These are phyloP conservation scores for Scytalidium lignicola DNA, from an alignment of 2,329 filamentous ascomycete species.

Conservation along the genomic window DNA sequence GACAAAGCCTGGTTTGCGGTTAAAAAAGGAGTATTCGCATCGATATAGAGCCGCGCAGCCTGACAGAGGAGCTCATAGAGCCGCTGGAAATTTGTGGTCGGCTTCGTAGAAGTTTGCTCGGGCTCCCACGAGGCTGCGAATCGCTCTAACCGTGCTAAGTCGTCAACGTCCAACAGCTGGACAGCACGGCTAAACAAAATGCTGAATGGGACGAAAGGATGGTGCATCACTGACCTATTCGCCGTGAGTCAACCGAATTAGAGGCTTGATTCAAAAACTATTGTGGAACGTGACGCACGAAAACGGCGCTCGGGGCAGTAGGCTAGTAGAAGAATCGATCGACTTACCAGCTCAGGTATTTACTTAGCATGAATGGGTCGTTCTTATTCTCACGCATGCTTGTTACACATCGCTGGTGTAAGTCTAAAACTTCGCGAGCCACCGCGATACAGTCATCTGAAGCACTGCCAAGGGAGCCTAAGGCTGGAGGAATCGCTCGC, in stretches of 20 bases:
- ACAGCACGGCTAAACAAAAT: slow-evolving; percentile 30
- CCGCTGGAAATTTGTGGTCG: slow-evolving; percentile 27
- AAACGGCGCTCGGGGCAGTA: neutral
- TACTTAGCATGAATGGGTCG: slow-evolving; percentile 26
- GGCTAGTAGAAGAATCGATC: neutral
- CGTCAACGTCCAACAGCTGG: slow-evolving; percentile 18
- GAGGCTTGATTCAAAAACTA: neutral
- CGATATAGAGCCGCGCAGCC: slow-evolving; percentile 26
- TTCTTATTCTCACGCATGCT: slow-evolving; percentile 18
- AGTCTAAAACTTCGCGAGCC: slow-evolving; percentile 29
- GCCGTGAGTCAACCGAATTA: too few relatives aligned
- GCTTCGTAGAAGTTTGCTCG: slow-evolving; percentile 6
- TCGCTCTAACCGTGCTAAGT: slow-evolving; percentile 22
- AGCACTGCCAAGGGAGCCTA: slow-evolving; percentile 6
- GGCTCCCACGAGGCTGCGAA: slow-evolving; percentile 29
- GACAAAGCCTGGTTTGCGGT: too few relatives aligned
- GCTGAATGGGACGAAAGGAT: slow-evolving; percentile 34
- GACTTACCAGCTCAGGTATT: slow-evolving; percentile 32
- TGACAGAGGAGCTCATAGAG: slow-evolving; percentile 31
- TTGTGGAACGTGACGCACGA: too few relatives aligned
- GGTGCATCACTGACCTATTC: slow-evolving; percentile 30
- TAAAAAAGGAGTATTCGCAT: slow-evolving; percentile 1
- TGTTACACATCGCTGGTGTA: slow-evolving; percentile 30
- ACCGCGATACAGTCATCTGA: slow-evolving; percentile 27
- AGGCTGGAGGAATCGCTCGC: slow-evolving; percentile 21